phyloP scores from a whole-genome alignment of 495 filamentous ascomycete genomes.

The Aspergillus wentii region DNA sequence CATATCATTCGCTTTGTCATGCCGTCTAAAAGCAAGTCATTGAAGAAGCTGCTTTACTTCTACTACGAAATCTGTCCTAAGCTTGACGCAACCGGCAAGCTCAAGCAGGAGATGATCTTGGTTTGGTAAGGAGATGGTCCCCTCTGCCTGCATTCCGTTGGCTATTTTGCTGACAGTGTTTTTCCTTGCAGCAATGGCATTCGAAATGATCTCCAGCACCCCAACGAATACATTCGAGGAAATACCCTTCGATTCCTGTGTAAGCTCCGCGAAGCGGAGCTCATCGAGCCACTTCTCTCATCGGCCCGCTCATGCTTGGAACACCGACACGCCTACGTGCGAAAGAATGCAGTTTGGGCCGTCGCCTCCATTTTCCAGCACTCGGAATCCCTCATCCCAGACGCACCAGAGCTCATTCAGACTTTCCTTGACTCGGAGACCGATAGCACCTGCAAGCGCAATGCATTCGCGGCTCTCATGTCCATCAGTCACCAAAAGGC shows the following conservation, averaged over 20 bases:
- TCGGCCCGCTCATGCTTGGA: conserved; percentile 88
- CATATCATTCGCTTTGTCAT: conserved; percentile 99
- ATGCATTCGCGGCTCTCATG: conserved; percentile 89
- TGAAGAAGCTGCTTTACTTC: conserved; percentile 98
- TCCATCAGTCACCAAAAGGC: conserved; percentile 92
- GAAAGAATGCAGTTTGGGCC: conserved; percentile 96
- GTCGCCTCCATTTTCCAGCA: conserved; percentile 90
- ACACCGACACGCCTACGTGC: conserved; percentile 93
- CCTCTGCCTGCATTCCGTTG: not conserved
- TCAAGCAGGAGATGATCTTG: conserved; percentile 99
- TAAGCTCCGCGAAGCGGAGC: conserved; percentile 93
- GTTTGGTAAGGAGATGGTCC: conserved; percentile 69
- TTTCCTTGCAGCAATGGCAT: conserved; percentile 76
- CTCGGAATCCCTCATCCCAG: conserved; percentile 87
- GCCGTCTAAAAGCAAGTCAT: conserved; percentile 91
- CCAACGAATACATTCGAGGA: conserved; percentile 97
- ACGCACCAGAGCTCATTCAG: conserved; percentile 88
- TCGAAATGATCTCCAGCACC: conserved; percentile 91
- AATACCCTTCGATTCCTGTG: conserved; percentile 95
- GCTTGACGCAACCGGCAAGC: conserved; percentile 80
- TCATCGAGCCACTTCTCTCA: conserved; percentile 91
- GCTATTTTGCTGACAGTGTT: not conserved
- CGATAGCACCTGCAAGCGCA: conserved; percentile 95
- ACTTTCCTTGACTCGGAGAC: conserved; percentile 88
- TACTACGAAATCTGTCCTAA: conserved; percentile 99